Base-by-base conservation (phyloP, 1,284 basidiomycete genomes). In the Trametes sp. region DNA sequence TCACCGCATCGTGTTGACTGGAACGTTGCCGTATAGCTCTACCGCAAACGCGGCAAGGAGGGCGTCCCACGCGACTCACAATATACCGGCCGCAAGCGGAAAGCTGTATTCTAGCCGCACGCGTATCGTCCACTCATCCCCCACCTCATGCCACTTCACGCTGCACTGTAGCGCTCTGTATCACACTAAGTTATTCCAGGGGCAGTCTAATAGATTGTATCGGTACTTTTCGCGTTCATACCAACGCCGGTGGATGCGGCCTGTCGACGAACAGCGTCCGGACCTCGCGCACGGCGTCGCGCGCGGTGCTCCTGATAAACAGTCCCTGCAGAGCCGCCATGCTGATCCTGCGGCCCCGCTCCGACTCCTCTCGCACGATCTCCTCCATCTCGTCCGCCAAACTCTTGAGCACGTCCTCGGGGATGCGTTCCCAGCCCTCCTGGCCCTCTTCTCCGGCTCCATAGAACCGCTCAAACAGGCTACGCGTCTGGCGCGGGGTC, bases 271-370 rank as follows among this genome's bases (percentile, higher is more conserved):
- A 88, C 57, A 90, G 76, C 42, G 85, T 83, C 46, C 75, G 78
- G 70, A 87, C 86, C 41, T 78, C 81, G 48, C 67, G 74, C 4
- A 95, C 75, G 14, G 90, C 93, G 38, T 89, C 86, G 69, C 75
- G 78, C 28, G 91, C 85, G 36, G 79, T 81, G 71, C 86, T 87
- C 61, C 92, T 83, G 68, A 98, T 98, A 76, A 98, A 98, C 57
- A 93, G 84, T 19, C 96, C 96, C 73, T 98, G 96, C 61, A 98
- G 78, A 36, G 91, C 88, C 28, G 96, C 96, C 96, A 98, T 98
- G 72, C 95, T 97, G 61, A 97, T 84, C 33, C 84, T 78, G 68
- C 80, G 79, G 0, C 88, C 90, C 2, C 75, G 69, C 53, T 77
- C 72, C 73, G 84, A 83, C 66, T 86, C 83, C 13, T 80, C 78